These are phyloP conservation scores for Cladophialophora psammophila DNA, from an alignment of 2,329 filamentous ascomycete species.

Conservation along the genomic window DNA sequence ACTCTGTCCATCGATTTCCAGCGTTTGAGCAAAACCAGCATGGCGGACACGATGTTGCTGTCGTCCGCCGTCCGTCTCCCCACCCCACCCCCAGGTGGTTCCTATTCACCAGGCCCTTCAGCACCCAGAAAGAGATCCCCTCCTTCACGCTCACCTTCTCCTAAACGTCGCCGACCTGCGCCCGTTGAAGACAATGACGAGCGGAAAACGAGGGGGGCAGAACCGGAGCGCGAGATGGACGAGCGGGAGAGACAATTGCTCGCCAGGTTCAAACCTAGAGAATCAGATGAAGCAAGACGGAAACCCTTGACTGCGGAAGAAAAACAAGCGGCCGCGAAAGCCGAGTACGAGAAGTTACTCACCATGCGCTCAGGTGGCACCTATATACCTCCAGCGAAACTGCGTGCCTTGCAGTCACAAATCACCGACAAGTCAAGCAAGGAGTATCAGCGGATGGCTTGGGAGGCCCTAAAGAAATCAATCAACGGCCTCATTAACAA, in stretches of 20 bases:
- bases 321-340: constrained; percentile 86
- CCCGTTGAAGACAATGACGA: constrained; percentile 46
- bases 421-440: constrained; percentile 96
- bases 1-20: background rate
- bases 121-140: constrained; percentile 65
- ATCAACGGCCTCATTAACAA: constrained; percentile 99
- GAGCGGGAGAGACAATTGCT: constrained; percentile 59
- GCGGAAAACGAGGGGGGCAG: constrained; percentile 44
- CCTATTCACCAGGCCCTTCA: constrained; percentile 57
- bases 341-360: constrained; percentile 90
- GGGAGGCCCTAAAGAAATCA: constrained; percentile 98
- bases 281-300: constrained; percentile 53
- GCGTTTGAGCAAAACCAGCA: constrained; percentile 32
- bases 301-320: constrained; percentile 75
- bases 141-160: constrained; percentile 61
- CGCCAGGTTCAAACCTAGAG: constrained; percentile 62
- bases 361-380: constrained; percentile 94
- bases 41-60: constrained; percentile 55
- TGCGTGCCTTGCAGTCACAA: constrained; percentile 91
- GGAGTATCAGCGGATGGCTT: constrained; percentile 98
- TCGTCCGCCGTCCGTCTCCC: constrained; percentile 67
- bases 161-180: constrained; percentile 58
- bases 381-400: constrained; percentile 90
- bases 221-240: constrained; percentile 58
- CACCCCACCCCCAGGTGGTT: constrained; percentile 60